A percentile compares a stretch with the other conserved stretches of the same genome.
Conservation (phyloP, 768 basidiomycete genomes). For the Phaeolepiota aurea region DNA sequence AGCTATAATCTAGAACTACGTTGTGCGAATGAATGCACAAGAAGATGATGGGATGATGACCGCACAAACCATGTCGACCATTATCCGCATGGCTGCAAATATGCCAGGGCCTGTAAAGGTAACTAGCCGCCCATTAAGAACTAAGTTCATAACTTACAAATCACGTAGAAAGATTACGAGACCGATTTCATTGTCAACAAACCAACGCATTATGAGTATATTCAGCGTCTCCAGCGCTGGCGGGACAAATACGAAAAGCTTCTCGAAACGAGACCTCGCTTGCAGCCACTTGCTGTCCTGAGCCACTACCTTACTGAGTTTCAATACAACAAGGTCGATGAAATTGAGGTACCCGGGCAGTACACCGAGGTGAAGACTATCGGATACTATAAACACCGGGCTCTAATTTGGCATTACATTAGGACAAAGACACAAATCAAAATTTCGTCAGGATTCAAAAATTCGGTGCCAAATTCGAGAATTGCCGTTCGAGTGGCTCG, state of each 20-base stretch:
- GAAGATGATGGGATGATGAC: slow-evolving; percentile 65
- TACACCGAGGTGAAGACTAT: slow-evolving; percentile 77
- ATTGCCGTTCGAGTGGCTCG: slow-evolving; percentile 76
- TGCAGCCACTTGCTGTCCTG: slow-evolving; percentile 77
- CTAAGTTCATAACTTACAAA: not conserved
- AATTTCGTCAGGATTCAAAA: slow-evolving; percentile 87
- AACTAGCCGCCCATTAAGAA: slow-evolving; percentile 12
- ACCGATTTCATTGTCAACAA: slow-evolving; percentile 81
- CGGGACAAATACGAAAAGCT: slow-evolving; percentile 81
- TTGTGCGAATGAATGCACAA: slow-evolving; percentile 50
- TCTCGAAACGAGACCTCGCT: slow-evolving; percentile 74
- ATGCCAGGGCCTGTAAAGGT: slow-evolving; percentile 53
- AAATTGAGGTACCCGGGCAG: slow-evolving; percentile 98
- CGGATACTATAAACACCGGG: slow-evolving; percentile 1
- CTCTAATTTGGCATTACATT: slow-evolving; percentile 7
- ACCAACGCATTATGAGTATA: slow-evolving; percentile 79
- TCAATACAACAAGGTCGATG: slow-evolving; percentile 95
- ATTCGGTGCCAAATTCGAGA: slow-evolving; percentile 86
- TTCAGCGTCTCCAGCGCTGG: slow-evolving; percentile 86
- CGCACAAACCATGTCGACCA: slow-evolving; percentile 43
- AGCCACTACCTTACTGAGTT: slow-evolving; percentile 96
- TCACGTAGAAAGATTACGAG: slow-evolving; percentile 73
- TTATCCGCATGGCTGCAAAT: slow-evolving; percentile 54
- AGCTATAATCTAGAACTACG: slow-evolving; percentile 45
- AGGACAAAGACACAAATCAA: slow-evolving; percentile 94